Conservation (phyloP, 768 basidiomycete species). For the Kwoniella pini region DNA sequence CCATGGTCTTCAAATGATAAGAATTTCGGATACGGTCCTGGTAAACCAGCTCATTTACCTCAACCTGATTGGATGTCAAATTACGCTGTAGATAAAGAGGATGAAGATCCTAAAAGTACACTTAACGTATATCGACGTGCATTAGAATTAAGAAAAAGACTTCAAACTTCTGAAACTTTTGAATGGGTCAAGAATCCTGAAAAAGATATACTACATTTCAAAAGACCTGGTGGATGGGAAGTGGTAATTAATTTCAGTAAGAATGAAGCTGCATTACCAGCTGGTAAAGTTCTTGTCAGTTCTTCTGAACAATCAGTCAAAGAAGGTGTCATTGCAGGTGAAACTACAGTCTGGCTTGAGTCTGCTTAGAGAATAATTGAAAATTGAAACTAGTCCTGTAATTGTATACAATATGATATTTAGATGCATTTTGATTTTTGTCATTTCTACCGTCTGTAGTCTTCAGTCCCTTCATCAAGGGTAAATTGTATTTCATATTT, state of each 20-base stretch:
- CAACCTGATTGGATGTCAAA: slow-evolving; percentile 33
- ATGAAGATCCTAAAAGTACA: slow-evolving; percentile 20
- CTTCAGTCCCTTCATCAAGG: not conserved
- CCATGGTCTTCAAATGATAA: slow-evolving; percentile 27
- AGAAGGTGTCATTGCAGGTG: slow-evolving; percentile 11
- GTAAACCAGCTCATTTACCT: slow-evolving; percentile 35
- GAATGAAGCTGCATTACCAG: slow-evolving; percentile 22
- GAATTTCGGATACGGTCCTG: slow-evolving; percentile 34
- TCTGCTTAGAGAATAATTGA: not conserved
- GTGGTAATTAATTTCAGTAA: slow-evolving; percentile 35
- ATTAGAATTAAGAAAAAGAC: slow-evolving; percentile 20
- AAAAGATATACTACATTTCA: slow-evolving; percentile 29
- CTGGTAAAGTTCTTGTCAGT: slow-evolving; percentile 5
- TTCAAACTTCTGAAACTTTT: slow-evolving; percentile 30
- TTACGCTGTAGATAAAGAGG: slow-evolving; percentile 26
- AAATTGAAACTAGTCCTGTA: too few species aligned
- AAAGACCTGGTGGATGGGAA: slow-evolving; percentile 32
- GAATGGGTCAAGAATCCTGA: slow-evolving; percentile 31
- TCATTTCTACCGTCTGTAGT: not conserved
- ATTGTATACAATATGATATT: not conserved
- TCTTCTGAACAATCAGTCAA: not conserved
- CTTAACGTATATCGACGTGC: slow-evolving; percentile 37
- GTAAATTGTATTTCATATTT: not conserved
- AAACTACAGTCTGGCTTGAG: slow-evolving; percentile 18
- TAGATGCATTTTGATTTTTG: not conserved